These are phyloP conservation scores for Golubevia sp. DNA, from an alignment of 1,284 basidiomycete species.

Conservation along the genomic window DNA sequence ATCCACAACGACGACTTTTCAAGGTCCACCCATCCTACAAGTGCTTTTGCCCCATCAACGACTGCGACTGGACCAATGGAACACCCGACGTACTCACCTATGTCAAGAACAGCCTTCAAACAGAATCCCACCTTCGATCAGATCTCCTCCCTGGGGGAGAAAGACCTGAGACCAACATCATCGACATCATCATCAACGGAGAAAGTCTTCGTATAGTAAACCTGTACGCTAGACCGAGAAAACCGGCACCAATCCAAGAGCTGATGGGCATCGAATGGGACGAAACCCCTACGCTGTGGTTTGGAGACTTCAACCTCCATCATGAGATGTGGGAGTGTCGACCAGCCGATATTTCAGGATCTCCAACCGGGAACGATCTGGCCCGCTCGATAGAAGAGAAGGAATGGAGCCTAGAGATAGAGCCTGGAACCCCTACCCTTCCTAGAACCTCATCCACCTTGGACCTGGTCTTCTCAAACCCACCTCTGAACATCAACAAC, in stretches of 20 bases:
- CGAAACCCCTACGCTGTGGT: too few species aligned
- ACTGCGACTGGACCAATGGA: too few species aligned
- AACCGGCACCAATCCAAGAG: background rate
- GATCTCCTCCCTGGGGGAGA: too few species aligned
- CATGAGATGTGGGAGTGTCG: background rate
- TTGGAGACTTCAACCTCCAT: background rate
- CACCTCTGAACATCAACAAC: background rate
- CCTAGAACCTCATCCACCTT: too few species aligned
- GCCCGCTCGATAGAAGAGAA: background rate
- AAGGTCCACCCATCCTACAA: background rate
- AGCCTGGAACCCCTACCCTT: too few species aligned
- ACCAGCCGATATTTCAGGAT: background rate
- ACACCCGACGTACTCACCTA: background rate
- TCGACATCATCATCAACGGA: background rate
- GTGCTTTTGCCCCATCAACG: background rate
- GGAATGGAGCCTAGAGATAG: background rate
- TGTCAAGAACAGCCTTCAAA: conserved; percentile 2
- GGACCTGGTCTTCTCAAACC: conserved; percentile 1
- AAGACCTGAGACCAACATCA: background rate
- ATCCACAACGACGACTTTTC: background rate
- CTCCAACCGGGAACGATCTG: background rate
- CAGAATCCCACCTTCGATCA: background rate
- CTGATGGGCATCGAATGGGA: background rate
- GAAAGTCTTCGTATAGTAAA: background rate
- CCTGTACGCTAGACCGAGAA: background rate